Base-by-base conservation (phyloP, 2,329 filamentous ascomycete genomes). In the Arthrobotrys sinensis region DNA sequence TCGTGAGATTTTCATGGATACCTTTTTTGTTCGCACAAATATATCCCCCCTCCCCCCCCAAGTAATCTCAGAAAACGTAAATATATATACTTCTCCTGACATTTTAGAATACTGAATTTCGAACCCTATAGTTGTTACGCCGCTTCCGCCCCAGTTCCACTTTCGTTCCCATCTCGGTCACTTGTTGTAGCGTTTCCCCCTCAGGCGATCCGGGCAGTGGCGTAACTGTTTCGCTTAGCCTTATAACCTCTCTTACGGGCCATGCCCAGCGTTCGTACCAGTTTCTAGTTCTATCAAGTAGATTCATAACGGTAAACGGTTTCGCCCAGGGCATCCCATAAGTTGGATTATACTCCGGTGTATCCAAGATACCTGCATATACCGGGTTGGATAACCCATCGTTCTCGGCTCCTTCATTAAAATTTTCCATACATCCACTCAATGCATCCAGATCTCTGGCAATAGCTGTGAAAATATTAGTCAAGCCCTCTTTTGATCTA, bases 211-310 rank as follows among this genome's bases (percentile, higher is more conserved):
- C 45, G 19, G 67, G 55, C 21, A 71, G 11, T 0, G 67, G 67
- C 3, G 32, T 43, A 10, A 71, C 24, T 16, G 4, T 16, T 16
- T 53, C 50, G 1, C 34, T 34, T 11, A 63, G 16, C 32, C 8
- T 8, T 19, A 36, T 1, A 10, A 71, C 28, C 28, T 43, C 38
- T 34, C 28, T 40, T 28, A 55, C 7, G 19, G 67, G 55, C 1
- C 14, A 14, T 4, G 46, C 55, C 67, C 67, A 71, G 12, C 67
- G 64, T 21, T 60, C 67, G 19, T 71, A 64, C 67, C 67, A 71
- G 4, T 1, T 34, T 45, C 45, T 34, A 38, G 63, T 36, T 24
- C 32, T 5, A 16, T 40, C 45, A 21, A 71, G 63, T 12, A 71
- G n/a, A 34, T 64, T 34, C 0, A 71, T 38, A 8, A 36, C 16